phyloP scores from a whole-genome alignment of 2,329 filamentous ascomycete genomes.

The Nannizziopsis barbatae region DNA sequence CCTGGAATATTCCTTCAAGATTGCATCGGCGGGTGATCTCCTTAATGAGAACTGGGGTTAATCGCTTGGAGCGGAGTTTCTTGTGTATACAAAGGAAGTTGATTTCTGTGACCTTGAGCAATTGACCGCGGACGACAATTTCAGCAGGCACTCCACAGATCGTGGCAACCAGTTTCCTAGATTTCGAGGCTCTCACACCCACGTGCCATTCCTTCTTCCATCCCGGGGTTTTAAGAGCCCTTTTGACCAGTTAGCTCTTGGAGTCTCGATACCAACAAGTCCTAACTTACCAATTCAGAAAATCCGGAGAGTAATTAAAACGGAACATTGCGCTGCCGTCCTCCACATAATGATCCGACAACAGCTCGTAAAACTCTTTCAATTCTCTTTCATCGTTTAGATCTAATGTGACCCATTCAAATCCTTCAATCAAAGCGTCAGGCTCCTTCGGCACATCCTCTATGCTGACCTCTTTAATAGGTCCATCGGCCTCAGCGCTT shows the following conservation, averaged over 20 bases:
- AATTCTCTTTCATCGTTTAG: conserved; percentile 65
- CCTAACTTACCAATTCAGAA: conserved; percentile 64
- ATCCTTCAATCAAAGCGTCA: conserved; percentile 63
- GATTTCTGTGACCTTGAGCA: conserved; percentile 74
- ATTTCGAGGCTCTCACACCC: conserved; percentile 73
- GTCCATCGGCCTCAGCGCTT: conserved; percentile 59
- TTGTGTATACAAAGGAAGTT: conserved; percentile 99
- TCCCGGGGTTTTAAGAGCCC: conserved; percentile 86
- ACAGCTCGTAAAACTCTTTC: conserved; percentile 80
- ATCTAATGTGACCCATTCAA: conserved; percentile 91
- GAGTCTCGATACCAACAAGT: not conserved
- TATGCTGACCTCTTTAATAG: conserved; percentile 67
- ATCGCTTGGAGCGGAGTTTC: conserved; percentile 84
- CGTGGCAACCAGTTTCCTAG: conserved; percentile 81
- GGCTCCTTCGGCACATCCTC: conserved; percentile 71
- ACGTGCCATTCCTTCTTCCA: conserved; percentile 95
- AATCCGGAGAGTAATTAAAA: conserved; percentile 85
- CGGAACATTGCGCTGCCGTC: conserved; percentile 95
- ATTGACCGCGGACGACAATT: conserved; percentile 65
- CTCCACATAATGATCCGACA: conserved; percentile 93
- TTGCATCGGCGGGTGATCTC: conserved; percentile 93
- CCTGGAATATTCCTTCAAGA: conserved; percentile 76
- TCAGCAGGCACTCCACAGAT: conserved; percentile 86
- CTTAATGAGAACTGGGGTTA: conserved; percentile 91
- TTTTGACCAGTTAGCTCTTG: conserved; percentile 25